Evolutionary conservation across 1,139 yeast genomes (phyloP), one percentile per base, ranked within the genome.

Genomic region (Protomyces pachydermus): DNA sequence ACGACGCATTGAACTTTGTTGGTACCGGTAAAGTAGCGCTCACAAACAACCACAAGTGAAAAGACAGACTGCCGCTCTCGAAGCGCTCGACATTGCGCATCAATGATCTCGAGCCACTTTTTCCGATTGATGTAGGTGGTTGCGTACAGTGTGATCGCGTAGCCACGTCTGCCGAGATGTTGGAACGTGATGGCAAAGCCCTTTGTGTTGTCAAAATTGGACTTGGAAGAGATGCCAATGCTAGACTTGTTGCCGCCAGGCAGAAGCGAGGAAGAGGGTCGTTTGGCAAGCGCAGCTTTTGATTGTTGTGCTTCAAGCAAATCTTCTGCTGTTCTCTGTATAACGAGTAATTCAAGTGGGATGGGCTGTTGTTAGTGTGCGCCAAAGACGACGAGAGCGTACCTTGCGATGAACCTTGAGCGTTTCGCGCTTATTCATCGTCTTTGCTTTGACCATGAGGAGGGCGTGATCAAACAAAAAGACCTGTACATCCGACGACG

Each of bases 1-100:
- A 89, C 91, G 35, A 93, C 95, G 78, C 98, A 91, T 72, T 89
- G 91, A 70, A 93, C 90, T 68, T 87, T 84, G 72, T 89, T 88
- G 32, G 86, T 85, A 56, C 79, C 78, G 68, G 82, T 85, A 74
- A 91, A 91, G 72, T 86, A 84, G 71, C 84, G 81, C 53, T 87
- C 89, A 74, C 84, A 91, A 69, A 82, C 82, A 69, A 88, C 87
- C 38, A 86, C 85, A 68, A 86, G 77, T 3, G 95, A 86, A 74
- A 89, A 91, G 67, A 91, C 87, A 71, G 90, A 95, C 67, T 90
- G 83, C 65, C 84, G 83, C 65, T 82, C 84, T 65, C 88, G 82
- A 70, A 91, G 78, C 67, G 84, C 84, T 71, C 81, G 83, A 71
- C 91, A 96, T 73, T 93, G 98, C 56, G 81, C 81, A 69, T 84